phyloP scores from a whole-genome alignment of 2,329 filamentous ascomycete species.

The Gremmenia infestans region DNA sequence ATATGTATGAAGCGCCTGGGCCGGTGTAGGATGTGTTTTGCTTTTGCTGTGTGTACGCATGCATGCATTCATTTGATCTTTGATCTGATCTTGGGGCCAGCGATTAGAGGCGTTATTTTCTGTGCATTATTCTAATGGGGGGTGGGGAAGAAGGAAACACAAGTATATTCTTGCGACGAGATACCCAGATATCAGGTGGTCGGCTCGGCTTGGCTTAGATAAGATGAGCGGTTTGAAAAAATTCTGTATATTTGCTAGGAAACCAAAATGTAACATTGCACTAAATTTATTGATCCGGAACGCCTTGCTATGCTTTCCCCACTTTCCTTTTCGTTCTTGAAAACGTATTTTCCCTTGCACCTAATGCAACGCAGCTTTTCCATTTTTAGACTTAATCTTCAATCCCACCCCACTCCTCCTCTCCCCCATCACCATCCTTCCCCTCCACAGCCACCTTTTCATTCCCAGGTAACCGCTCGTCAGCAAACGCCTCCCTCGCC shows the following conservation, averaged over 20 bases:
- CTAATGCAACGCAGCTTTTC: constrained; percentile 2
- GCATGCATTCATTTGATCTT: not conserved
- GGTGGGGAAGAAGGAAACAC: no score
- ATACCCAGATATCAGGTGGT: no score
- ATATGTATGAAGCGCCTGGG: constrained; percentile 63
- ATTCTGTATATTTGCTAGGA: not conserved
- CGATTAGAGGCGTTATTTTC: not conserved
- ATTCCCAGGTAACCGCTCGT: constrained; percentile 68
- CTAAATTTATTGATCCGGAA: not conserved
- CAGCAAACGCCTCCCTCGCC: constrained; percentile 64
- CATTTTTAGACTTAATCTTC: constrained; percentile 20
- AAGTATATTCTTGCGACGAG: no score
- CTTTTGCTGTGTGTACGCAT: not conserved
- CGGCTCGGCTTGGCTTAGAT: not conserved
- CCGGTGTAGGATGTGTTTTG: constrained; percentile 10
- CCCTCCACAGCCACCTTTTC: constrained; percentile 32
- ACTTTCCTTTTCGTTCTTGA: not conserved
- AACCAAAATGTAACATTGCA: not conserved
- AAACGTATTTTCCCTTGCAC: not conserved
- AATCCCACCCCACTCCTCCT: constrained; percentile 34
- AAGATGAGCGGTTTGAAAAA: not conserved
- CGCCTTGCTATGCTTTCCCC: constrained; percentile 3
- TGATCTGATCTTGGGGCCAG: not conserved
- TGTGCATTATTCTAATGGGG: not conserved
- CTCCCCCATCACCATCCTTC: constrained; percentile 32